phyloP scores from a whole-genome alignment of 2,329 filamentous ascomycete species.

The Xylaria sp. region DNA sequence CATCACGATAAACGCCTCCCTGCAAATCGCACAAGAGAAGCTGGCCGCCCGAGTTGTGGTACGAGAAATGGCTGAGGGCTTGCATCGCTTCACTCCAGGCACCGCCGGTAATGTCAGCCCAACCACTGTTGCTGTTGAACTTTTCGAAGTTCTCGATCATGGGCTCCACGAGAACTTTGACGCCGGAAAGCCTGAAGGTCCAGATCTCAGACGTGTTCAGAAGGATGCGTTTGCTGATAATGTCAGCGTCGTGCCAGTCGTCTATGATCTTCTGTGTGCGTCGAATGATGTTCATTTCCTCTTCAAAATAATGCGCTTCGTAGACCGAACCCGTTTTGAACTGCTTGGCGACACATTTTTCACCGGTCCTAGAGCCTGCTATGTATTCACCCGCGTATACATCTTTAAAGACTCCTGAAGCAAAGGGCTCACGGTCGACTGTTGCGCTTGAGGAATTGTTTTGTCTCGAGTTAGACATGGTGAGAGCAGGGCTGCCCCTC shows the following conservation, averaged over 20 bases:
- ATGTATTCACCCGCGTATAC: constrained; percentile 50
- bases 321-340: constrained; percentile 54
- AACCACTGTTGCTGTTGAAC: constrained; percentile 59
- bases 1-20: constrained; percentile 53
- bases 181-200: constrained; percentile 42
- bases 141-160: constrained; percentile 57
- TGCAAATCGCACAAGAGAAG: constrained; percentile 57
- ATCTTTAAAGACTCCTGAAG: constrained; percentile 35
- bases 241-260: constrained; percentile 49
- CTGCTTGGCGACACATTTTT: constrained; percentile 53
- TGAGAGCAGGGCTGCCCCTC: background rate
- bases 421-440: background rate
- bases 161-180: constrained; percentile 50
- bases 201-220: constrained; percentile 54
- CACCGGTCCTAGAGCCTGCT: constrained; percentile 46
- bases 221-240: constrained; percentile 50
- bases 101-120: constrained; percentile 46
- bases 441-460: background rate
- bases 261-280: constrained; percentile 53
- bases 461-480: constrained; percentile 8
- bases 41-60: constrained; percentile 53
- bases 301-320: constrained; percentile 50
- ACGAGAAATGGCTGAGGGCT: constrained; percentile 58
- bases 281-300: constrained; percentile 53
- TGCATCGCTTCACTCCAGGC: constrained; percentile 55